Evolutionary conservation across 352 stramenopile species (phyloP).

Genomic region (Hyaloperonospora brassicae): DNA sequence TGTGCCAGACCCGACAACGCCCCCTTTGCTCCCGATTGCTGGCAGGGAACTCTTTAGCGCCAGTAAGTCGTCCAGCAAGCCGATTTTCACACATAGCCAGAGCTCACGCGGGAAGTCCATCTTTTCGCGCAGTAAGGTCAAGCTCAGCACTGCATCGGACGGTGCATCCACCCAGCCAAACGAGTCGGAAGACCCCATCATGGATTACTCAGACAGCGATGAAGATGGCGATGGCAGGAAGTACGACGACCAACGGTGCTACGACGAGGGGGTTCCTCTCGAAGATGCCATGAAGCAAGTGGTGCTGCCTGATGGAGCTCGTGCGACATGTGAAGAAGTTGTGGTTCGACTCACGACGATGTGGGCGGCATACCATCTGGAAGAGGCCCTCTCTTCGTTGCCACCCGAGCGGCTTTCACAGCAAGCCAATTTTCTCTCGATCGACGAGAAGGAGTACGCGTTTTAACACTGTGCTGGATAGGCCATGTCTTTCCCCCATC

Average conservation of each 20-base stretch:
- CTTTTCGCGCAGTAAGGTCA: constrained; percentile 26
- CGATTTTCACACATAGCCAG: constrained; percentile 34
- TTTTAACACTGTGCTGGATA: constrained; percentile 17
- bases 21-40: constrained; percentile 24
- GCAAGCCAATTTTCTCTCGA: constrained; percentile 31
- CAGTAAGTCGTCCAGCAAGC: constrained; percentile 32
- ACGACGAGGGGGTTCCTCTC: constrained; percentile 55
- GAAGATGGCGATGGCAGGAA: constrained; percentile 36
- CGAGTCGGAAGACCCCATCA: constrained; percentile 45
- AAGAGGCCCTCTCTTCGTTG: constrained; percentile 45
- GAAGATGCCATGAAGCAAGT: constrained; percentile 76
- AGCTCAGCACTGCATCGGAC: constrained; percentile 30
- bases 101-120: constrained; percentile 25
- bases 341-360: constrained; percentile 67
- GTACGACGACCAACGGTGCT: constrained; percentile 57
- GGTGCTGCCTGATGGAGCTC: constrained; percentile 44
- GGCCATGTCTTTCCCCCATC: not conserved
- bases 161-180: constrained; percentile 41
- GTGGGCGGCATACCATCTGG: constrained; percentile 67
- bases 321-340: constrained; percentile 67
- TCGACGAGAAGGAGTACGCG: constrained; percentile 34
- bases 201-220: constrained; percentile 34
- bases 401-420: constrained; percentile 41
- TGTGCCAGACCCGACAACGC: constrained; percentile 22
- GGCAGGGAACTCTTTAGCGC: constrained; percentile 28